A percentile compares a stretch with the other conserved stretches of the same genome.
phyloP scores from a whole-genome alignment of 208 protist genomes.

The Trypanosoma mega region DNA sequence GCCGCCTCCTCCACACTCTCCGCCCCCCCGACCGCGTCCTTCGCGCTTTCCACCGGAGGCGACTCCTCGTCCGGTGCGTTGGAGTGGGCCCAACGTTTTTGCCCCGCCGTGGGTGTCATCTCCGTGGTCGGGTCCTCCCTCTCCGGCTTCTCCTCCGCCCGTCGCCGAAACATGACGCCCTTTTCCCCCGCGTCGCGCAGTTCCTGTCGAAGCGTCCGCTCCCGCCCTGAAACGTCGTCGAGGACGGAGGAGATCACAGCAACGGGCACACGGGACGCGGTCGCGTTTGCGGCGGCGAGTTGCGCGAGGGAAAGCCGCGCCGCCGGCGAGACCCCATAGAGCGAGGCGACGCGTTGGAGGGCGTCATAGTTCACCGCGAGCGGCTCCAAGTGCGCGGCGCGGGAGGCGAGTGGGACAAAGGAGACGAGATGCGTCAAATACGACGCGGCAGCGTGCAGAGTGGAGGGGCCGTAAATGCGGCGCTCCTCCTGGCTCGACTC shows the following conservation, averaged over 20 bases:
- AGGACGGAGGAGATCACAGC: conserved; percentile 46
- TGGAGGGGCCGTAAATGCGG: conserved; percentile 50
- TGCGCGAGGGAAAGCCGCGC: conserved; percentile 34
- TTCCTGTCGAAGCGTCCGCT: conserved; percentile 46
- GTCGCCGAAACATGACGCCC: conserved; percentile 52
- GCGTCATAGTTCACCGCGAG: conserved; percentile 49
- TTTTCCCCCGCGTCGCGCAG: conserved; percentile 51
- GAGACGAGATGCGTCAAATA: conserved; percentile 66
- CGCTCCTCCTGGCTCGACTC: conserved; percentile 32
- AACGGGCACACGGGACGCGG: conserved; percentile 28
- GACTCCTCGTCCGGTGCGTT: neutral
- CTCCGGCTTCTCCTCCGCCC: neutral
- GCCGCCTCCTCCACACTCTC: neutral
- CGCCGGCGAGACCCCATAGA: conserved; percentile 35
- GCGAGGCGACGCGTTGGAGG: conserved; percentile 37
- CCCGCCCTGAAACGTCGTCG: conserved; percentile 30
- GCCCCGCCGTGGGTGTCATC: neutral
- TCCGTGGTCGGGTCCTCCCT: neutral
- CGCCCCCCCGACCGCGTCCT: neutral
- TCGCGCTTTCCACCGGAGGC: neutral
- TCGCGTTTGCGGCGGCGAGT: conserved; percentile 26
- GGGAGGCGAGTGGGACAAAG: conserved; percentile 51
- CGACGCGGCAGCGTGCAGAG: conserved; percentile 40
- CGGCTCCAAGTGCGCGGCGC: conserved; percentile 36
- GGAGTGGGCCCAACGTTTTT: neutral